Evolutionary conservation across 140 eudicot species (phyloP).

Genomic region (Stevia rebaudiana): DNA sequence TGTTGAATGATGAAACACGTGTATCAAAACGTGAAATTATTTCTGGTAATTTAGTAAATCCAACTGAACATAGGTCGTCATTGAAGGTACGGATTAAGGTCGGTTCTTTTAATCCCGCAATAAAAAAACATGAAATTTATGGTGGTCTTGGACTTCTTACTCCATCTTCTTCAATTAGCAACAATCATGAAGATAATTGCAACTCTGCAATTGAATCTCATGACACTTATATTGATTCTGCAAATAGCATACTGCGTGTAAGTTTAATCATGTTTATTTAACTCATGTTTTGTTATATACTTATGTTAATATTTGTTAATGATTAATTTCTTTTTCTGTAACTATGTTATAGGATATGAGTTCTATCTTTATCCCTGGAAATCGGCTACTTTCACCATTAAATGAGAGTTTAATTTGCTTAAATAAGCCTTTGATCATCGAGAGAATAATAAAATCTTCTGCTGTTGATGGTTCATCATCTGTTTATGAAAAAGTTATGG

Average conservation of each 20-base stretch:
- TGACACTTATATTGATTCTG: conserved; percentile 34
- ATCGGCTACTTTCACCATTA: conserved; percentile 72
- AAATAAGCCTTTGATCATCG: conserved; percentile 15
- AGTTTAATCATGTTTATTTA: conserved; percentile 14
- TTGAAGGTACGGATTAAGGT: conserved; percentile 74
- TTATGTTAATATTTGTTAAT: no score
- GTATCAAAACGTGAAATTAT: conserved; percentile 25
- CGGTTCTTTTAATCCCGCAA: conserved; percentile 40
- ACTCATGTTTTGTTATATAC: conserved; percentile 4
- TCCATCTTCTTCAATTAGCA: conserved; percentile 59
- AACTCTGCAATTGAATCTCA: conserved; percentile 28
- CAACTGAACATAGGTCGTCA: conserved; percentile 36
- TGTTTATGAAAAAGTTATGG: conserved; percentile 19
- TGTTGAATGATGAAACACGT: conserved; percentile 25
- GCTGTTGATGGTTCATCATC: conserved; percentile 30
- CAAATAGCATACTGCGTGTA: conserved; percentile 56
- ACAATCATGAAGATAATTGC: conserved; percentile 44
- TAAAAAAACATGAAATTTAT: conserved; percentile 49
- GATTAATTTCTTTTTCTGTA: conserved; percentile 6
- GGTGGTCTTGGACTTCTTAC: conserved; percentile 75
- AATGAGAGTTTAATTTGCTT: conserved; percentile 42
- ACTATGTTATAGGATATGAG: conserved; percentile 70
- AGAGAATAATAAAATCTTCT: conserved; percentile 24
- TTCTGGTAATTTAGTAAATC: conserved; percentile 29
- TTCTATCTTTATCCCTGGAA: conserved; percentile 44